phyloP scores from a whole-genome alignment of 805 yeast species.

The Pichia manshurica region DNA sequence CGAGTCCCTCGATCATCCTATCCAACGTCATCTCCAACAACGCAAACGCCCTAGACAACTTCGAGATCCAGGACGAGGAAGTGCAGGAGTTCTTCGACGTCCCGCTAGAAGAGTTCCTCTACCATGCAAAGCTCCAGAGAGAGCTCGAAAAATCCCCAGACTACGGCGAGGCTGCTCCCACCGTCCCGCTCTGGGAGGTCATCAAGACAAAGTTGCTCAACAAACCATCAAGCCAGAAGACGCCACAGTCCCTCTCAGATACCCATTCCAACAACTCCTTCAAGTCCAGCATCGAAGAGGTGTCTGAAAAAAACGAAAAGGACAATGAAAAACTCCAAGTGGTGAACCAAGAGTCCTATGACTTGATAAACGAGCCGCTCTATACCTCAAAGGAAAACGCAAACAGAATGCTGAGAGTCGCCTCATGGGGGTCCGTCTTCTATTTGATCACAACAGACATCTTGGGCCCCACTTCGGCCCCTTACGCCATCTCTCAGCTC shows the following conservation, averaged over 20 bases:
- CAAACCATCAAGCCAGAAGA: background rate
- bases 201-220: slow-evolving; percentile 6
- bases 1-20: background rate
- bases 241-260: too few species aligned
- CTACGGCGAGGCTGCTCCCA: slow-evolving; percentile 9
- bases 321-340: background rate
- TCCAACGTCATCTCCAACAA: slow-evolving; percentile 32
- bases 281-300: too few species aligned
- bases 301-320: too few species aligned
- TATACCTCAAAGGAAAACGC: slow-evolving; percentile 10
- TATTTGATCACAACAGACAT: slow-evolving; percentile 44
- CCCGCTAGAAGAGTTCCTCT: slow-evolving; percentile 8
- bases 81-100: slow-evolving; percentile 7
- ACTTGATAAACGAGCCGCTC: slow-evolving; percentile 5
- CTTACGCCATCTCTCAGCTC: slow-evolving; percentile 38
- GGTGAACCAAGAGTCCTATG: background rate
- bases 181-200: slow-evolving; percentile 7
- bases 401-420: slow-evolving; percentile 9
- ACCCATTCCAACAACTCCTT: too few species aligned
- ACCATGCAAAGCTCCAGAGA: slow-evolving; percentile 8
- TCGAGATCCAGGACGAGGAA: background rate
- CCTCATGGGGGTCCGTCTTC: slow-evolving; percentile 31
- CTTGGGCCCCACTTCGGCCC: slow-evolving; percentile 42
- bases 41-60: slow-evolving; percentile 6
- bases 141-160: slow-evolving; percentile 9